phyloP scores from a whole-genome alignment of 257 asterid species.

The Scutellaria minor region DNA sequence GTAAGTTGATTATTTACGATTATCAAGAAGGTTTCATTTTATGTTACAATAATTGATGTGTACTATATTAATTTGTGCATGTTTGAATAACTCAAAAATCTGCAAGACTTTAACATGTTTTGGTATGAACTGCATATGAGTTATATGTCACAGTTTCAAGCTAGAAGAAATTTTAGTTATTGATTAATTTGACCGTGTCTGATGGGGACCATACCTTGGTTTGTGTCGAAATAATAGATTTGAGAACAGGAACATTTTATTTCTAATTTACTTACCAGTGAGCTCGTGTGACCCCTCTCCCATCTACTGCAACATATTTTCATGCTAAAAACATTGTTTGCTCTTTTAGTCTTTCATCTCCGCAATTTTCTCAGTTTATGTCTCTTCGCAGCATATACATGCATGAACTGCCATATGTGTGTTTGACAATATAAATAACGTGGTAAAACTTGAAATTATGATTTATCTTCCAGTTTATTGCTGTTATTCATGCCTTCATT shows the following conservation, averaged over 20 bases:
- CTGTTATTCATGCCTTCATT: slow-evolving; percentile 34
- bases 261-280: slow-evolving; percentile 15
- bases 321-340: slow-evolving; percentile 18
- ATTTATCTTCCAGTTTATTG: slow-evolving; percentile 38
- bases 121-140: slow-evolving; percentile 18
- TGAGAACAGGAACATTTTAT: slow-evolving; percentile 15
- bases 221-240: slow-evolving; percentile 31
- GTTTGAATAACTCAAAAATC: slow-evolving; percentile 5
- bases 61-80: not conserved
- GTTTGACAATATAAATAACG: slow-evolving; percentile 24
- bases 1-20: slow-evolving; percentile 59
- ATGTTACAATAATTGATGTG: slow-evolving; percentile 21
- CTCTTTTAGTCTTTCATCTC: not conserved
- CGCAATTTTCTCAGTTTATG: slow-evolving; percentile 1
- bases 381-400: slow-evolving; percentile 18
- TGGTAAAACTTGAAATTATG: slow-evolving; percentile 27
- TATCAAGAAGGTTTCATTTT: slow-evolving; percentile 20
- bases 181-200: slow-evolving; percentile 17
- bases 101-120: slow-evolving; percentile 12
- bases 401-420: slow-evolving; percentile 5
- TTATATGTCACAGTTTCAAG: slow-evolving; percentile 22
- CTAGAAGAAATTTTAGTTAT: not conserved
- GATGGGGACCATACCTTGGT: slow-evolving; percentile 26
- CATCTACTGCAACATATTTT: slow-evolving; percentile 3
- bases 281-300: slow-evolving; percentile 10